phyloP scores from a whole-genome alignment of 352 stramenopile species.

The Blastocystis sp. region DNA sequence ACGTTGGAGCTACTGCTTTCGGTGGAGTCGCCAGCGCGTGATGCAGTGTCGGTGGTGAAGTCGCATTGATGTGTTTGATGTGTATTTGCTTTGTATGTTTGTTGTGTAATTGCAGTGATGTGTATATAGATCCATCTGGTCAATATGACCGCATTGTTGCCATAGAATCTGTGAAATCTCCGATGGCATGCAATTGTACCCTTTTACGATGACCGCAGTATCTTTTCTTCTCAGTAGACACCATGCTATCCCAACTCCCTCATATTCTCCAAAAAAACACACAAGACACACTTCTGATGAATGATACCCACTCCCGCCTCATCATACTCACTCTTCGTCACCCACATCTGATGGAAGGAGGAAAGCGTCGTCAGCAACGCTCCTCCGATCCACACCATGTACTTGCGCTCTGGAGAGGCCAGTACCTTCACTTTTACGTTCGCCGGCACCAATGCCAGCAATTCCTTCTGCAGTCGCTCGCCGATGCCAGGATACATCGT shows the following conservation, averaged over 20 bases:
- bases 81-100: neutral
- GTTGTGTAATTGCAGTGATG: no score
- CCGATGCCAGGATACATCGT: conserved; percentile 87
- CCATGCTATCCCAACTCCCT: no score
- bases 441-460: conserved; percentile 75
- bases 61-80: no score
- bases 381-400: conserved; percentile 91
- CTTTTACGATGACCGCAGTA: no score
- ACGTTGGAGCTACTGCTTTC: neutral
- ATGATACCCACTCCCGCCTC: conserved; percentile 87
- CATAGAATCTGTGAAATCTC: no score
- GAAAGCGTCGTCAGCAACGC: conserved; percentile 87
- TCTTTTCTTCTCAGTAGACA: no score
- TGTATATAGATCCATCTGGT: no score
- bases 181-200: no score
- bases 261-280: conserved; percentile 3
- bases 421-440: conserved; percentile 92
- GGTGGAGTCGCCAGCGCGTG: neutral
- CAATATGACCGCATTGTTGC: no score
- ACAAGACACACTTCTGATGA: conserved; percentile 84
- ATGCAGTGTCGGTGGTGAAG: no score
- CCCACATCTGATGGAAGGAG: conserved; percentile 95
- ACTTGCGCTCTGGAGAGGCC: conserved; percentile 79
- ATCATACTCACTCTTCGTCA: conserved; percentile 90
- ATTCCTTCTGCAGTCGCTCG: conserved; percentile 81